Base-by-base conservation (phyloP, 2,329 filamentous ascomycete species). In the Cytospora leucostoma region DNA sequence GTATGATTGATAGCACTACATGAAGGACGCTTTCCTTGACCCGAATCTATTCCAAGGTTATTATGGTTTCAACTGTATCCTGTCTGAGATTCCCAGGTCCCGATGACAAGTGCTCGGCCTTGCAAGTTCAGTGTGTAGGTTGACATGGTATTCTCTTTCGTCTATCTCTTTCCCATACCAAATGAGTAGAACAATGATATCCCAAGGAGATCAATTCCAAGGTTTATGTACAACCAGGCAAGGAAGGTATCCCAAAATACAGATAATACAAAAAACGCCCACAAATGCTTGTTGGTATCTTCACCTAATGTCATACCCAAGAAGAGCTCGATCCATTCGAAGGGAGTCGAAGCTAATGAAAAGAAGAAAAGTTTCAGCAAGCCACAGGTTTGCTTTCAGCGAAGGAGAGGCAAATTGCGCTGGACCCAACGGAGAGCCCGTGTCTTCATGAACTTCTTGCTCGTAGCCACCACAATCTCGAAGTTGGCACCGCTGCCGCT, bases 401-500 rank as follows among this genome's bases (percentile, higher is more conserved):
- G 51, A 50, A 61, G n/a, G 51, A 55, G 49, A 19, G 59, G 59
- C 34, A 61, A 32, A 32, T 44, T 3, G 11, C 59, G 59, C 50
- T 55, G 44, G 32, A n/a, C 59, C n/a, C 59, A 35, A 15, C 59
- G 59, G 21, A 61, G 51, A 13, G 59, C 62, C 10, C 65, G 62
- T 56, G 54, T 62, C 49, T 38, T 62, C 40, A 40, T 58, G 62
- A 65, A 59, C 62, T 61, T 63, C 69, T 71, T 71, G 66, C 66
- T 61, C 59, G 61, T 66, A 32, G 68, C 67, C 4, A 64, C 67
- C 19, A 62, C 63, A 56, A 74, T 68, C 63, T 68, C 66, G 12
- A 74, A 67, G 51, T 58, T 58, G 10, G 67, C 19, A 33, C 80
- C 80, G 19, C 73, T 67, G 15, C 64, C 64, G 37, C 70, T 76